These are phyloP conservation scores for Candida qinlingensis DNA, from an alignment of 805 yeast genomes.

Conservation along the genomic window DNA sequence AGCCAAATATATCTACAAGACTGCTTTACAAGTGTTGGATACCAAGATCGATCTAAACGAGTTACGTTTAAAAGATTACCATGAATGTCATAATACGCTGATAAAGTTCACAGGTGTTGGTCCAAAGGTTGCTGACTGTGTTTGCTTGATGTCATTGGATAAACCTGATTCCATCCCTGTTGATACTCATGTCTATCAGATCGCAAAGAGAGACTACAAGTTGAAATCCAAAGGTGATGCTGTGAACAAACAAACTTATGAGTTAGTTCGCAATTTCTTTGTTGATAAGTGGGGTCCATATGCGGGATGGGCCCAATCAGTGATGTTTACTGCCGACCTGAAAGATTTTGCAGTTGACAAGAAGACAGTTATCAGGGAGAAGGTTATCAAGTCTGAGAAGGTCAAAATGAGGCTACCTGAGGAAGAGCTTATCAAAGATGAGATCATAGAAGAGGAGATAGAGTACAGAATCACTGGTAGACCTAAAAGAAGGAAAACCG, in stretches of 20 bases:
- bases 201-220: conserved; percentile 78
- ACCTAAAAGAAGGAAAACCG: conserved; percentile 23
- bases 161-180: conserved; percentile 88
- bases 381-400: conserved; percentile 13
- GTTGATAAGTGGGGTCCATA: conserved; percentile 74
- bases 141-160: conserved; percentile 84
- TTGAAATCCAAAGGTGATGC: conserved; percentile 33
- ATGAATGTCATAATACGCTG: conserved; percentile 52
- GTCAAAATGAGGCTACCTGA: conserved; percentile 5
- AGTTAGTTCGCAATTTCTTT: conserved; percentile 53
- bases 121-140: conserved; percentile 97
- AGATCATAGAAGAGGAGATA: conserved; percentile 10
- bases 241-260: conserved; percentile 27
- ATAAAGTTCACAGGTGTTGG: conserved; percentile 83
- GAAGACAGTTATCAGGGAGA: conserved; percentile 26
- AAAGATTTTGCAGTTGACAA: conserved; percentile 66
- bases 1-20: conserved; percentile 78
- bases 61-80: conserved; percentile 43
- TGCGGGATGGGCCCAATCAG: conserved; percentile 99
- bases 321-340: conserved; percentile 81
- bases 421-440: conserved; percentile 14
- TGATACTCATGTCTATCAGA: conserved; percentile 91
- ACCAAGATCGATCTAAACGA: conserved; percentile 32
- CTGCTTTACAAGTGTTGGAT: conserved; percentile 47
- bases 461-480: conserved; percentile 25